Percentiles rank a stretch among this genome's conserved stretches.
phyloP scores from a whole-genome alignment of 202 grass and related monocot genomes.

The Panicum virgatum region DNA sequence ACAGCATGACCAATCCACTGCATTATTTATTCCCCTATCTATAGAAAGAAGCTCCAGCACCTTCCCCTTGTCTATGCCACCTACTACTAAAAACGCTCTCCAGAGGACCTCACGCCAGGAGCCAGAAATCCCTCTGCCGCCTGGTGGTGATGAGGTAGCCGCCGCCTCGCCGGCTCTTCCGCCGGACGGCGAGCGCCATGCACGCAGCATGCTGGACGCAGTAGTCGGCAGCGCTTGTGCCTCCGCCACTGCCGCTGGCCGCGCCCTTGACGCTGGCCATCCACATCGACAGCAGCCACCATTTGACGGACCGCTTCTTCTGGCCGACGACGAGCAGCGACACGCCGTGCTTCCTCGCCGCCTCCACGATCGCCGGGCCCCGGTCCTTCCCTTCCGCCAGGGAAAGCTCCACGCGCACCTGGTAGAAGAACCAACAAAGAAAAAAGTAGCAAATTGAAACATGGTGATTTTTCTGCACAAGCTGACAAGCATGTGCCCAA shows the following conservation, averaged over 20 bases:
- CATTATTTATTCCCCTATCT: conserved; percentile 33
- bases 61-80: neutral
- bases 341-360: conserved; percentile 49
- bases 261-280: conserved; percentile 1
- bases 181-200: conserved; percentile 64
- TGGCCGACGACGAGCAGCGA: conserved; percentile 78
- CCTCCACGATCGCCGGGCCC: conserved; percentile 70
- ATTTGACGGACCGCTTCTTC: conserved; percentile 55
- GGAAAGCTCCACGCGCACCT: conserved; percentile 63
- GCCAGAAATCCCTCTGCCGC: conserved; percentile 78
- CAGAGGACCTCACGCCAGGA: conserved; percentile 55
- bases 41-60: neutral
- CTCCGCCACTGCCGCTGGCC: neutral
- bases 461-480: no score
- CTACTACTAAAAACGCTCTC: neutral
- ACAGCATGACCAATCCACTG: neutral
- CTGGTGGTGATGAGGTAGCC: conserved; percentile 85
- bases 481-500: neutral
- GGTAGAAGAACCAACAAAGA: neutral
- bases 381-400: conserved; percentile 54
- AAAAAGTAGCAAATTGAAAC: no score
- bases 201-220: conserved; percentile 70
- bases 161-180: conserved; percentile 63
- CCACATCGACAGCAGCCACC: conserved; percentile 66
- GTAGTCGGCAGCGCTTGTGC: conserved; percentile 44